Evolutionary conservation across 1,139 yeast species (phyloP), one percentile per base, ranked within the genome.

Genomic region (Pichia sp.): DNA sequence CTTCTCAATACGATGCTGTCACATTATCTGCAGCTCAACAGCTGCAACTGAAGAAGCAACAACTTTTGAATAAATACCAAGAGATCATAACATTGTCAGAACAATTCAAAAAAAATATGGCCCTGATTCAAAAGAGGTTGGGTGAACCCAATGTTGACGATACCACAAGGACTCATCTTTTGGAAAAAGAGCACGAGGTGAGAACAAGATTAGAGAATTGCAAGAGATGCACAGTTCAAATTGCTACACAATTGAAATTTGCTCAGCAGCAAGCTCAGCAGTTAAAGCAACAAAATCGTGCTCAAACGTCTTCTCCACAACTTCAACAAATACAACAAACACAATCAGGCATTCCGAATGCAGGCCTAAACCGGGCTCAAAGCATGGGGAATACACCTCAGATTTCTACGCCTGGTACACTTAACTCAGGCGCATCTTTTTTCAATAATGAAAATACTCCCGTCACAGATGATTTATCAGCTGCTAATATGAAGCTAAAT

Each of bases 71-170:
- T 45, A 71, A 70, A 50, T 65, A 69, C 53, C 74, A 69, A 47
- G 70, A 69, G 34, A 59, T 72, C 30, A 62, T 64, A 53, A 59
- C 60, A 19, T 57, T 67, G 49, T 69, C 70, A 6, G 76, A 74
- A 13, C 81, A 76, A 51, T 74, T 79, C 54, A 77, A 76, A 51
- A 71, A 76, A 42, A 79, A 76, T 45, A 53, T 73, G 58, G 63
- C 69, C 45, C 65, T 68, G 3, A 67, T 75, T 43, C 74, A 72
- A 45, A 67, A 68, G n/a, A 71, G 72, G 44, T 72, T 72, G 51
- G 66, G 59, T 31, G 64, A 69, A 53, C 71, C 73, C 8, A 64
- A 62, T 29, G 53, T 72, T 3, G 62, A 76, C 1, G 67, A 70
- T 0, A 71, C 69, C 8, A 64, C 66, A n/a, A 43, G 68, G 44